Evolutionary conservation across 2,329 filamentous ascomycete species (phyloP), one percentile per base, ranked within the genome.

Genomic region (Aspergillus piperis): DNA sequence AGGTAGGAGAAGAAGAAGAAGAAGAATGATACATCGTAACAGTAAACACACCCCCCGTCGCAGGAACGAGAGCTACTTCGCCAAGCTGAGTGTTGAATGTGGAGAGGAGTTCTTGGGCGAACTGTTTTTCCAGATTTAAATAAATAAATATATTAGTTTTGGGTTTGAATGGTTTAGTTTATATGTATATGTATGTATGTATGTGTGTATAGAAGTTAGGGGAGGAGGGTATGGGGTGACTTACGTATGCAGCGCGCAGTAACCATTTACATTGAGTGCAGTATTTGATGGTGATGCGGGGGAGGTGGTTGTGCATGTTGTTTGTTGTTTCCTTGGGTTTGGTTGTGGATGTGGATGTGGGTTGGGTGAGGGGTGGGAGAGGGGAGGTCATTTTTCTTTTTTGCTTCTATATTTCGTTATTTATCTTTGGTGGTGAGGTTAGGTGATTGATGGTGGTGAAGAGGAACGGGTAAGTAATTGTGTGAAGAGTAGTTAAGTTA

Each of bases 191-290:
- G 30, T 32, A 11, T 32, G 10, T 27, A 25, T 25, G 21, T 2
- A 27, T 27, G 8, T 0, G 7, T 25, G 23, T 25, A 25, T 25
- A 7, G 23, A 25, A 25, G 23, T 25, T 25, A 27, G 25, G 25
- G 25, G 2, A 27, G 7, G 25, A 25, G 25, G 25, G 7, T 25
- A 23, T 25, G 23, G 19, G 42, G 23, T 15, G 30, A 69, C 84
- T 68, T 84, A 94, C 91, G 77, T 95, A 96, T 67, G 91, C 90
- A 38, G 92, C 91, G 62, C 92, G 82, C 10, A 96, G 80, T 85
- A 95, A 91, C 92, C 92, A 96, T 79, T 91, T 90, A 78, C 92
- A 97, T 78, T 96, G 92, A 0, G 91, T 96, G 80, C 93, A 97
- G 79, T 91, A 97, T 67, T 89, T 86, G 71, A 97, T 96, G n/a